Evolutionary conservation across 2,329 filamentous ascomycete species (phyloP), one percentile per base, ranked within the genome.

Genomic region (Diaporthe caulivora): DNA sequence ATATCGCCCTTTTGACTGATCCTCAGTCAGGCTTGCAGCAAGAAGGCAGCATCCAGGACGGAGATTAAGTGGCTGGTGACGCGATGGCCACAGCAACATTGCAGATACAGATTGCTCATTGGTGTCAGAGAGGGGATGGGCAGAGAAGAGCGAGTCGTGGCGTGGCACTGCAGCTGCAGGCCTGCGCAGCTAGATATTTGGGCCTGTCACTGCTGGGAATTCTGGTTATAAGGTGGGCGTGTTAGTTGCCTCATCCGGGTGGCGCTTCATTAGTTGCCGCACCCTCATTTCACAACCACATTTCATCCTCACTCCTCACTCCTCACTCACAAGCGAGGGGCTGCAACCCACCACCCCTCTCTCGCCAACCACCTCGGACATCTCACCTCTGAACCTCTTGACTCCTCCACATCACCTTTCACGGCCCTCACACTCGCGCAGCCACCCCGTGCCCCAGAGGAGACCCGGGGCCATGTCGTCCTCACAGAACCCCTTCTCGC

Each of bases 401-500:
- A 26, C 26, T 49, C 21, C 21, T 21, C 31, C n/a, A 24, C 11
- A n/a, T 42, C 55, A 9, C 49, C 37, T 21, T 9, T 15, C 24
- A 29, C 40, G n/a, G 34, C 13, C 37, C 37, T 40, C 37, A 40
- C 15, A 15, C 5, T 17, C 24, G 24, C n/a, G 49, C 49, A 69
- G 31, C 18, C 53, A 18, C 29, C 17, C 31, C 18, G 11, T 11
- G 6, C 21, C 11, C 54, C 34, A 58, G 17, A 40, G 29, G 10
- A 29, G 7, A 24, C 15, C 40, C 55, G 8, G 34, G 31, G 24
- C 58, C 40, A 72, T 72, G 62, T 70, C 73, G 55, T 51, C 64
- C 57, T 72, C 73, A 4, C 73, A 74, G 15, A 65, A 64, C 42
- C 65, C 67, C 29, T 73, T 75, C 58, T 71, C 73, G n/a, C 71